These are phyloP conservation scores for Tolypocladium endophyticum DNA, from an alignment of 2,329 filamentous ascomycete species.

Conservation along the genomic window DNA sequence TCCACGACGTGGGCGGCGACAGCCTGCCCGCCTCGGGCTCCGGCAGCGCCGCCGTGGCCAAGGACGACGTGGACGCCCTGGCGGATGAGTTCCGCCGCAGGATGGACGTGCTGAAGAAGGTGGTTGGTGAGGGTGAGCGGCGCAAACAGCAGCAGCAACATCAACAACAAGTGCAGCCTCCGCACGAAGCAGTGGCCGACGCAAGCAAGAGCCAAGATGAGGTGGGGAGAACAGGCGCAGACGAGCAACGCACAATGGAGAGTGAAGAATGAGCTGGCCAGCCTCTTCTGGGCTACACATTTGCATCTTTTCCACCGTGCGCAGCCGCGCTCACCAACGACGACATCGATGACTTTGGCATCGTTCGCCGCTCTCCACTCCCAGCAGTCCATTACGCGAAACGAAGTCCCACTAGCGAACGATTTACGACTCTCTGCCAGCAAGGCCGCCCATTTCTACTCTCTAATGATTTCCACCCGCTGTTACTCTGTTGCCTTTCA, in stretches of 20 bases:
- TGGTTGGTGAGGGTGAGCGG: constrained; percentile 41
- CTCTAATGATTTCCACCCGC: neutral
- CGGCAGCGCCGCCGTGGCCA: constrained; percentile 16
- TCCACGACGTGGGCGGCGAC: constrained; percentile 13
- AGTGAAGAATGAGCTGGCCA: neutral
- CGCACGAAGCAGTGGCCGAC: neutral
- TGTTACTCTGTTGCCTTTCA: neutral
- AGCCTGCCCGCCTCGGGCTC: constrained; percentile 18
- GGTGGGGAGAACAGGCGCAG: neutral
- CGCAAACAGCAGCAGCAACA: constrained; percentile 15
- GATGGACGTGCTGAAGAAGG: constrained; percentile 43
- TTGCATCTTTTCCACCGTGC: neutral
- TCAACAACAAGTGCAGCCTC: neutral
- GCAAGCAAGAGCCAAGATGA: neutral
- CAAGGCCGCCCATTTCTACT: neutral
- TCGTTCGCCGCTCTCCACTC: neutral
- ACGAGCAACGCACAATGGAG: neutral
- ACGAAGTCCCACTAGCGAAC: neutral
- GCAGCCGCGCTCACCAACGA: neutral
- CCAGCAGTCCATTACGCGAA: neutral
- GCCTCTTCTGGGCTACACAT: neutral
- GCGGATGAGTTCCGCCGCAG: constrained; percentile 47
- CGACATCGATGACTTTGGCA: neutral
- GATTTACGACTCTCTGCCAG: neutral
- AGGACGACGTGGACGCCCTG: constrained; percentile 40